Evolutionary conservation across 768 basidiomycete species (phyloP).

Genomic region (Mrakia frigida): DNA sequence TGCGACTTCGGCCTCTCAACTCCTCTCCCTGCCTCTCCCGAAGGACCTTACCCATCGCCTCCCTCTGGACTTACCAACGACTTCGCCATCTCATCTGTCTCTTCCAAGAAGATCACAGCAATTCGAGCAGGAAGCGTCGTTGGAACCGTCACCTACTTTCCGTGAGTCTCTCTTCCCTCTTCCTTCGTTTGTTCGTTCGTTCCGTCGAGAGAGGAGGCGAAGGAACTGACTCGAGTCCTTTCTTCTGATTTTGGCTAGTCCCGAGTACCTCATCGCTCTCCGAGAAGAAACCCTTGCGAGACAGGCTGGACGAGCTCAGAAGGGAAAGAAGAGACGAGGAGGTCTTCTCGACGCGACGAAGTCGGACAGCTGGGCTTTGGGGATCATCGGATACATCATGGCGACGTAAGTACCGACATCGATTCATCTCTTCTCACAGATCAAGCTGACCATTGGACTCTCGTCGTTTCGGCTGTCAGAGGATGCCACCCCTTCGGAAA

Average conservation of each 20-base stretch:
- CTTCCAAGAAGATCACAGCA: background rate
- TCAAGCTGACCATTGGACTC: background rate
- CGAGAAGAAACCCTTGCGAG: background rate
- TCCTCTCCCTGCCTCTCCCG: background rate
- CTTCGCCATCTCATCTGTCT: too few species aligned
- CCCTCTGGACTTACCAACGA: background rate
- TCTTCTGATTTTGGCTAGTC: background rate
- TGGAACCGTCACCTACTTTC: constrained; percentile 22
- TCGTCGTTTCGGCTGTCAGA: background rate
- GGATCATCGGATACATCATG: constrained; percentile 21
- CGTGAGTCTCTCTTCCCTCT: background rate
- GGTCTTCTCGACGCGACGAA: constrained; percentile 20
- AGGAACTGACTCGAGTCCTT: background rate
- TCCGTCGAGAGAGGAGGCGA: background rate
- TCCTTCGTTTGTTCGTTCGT: background rate
- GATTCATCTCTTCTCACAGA: background rate
- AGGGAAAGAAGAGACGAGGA: background rate
- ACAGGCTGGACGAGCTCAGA: background rate
- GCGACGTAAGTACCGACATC: constrained; percentile 2
- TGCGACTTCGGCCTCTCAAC: constrained; percentile 32
- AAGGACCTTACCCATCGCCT: background rate
- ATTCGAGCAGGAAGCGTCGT: constrained; percentile 19
- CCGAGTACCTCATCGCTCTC: constrained; percentile 19
- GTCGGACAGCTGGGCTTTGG: constrained; percentile 25
- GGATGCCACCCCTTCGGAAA: constrained; percentile 26